Conservation (phyloP, 1,284 basidiomycete species). For the Hemileia vastatrix region DNA sequence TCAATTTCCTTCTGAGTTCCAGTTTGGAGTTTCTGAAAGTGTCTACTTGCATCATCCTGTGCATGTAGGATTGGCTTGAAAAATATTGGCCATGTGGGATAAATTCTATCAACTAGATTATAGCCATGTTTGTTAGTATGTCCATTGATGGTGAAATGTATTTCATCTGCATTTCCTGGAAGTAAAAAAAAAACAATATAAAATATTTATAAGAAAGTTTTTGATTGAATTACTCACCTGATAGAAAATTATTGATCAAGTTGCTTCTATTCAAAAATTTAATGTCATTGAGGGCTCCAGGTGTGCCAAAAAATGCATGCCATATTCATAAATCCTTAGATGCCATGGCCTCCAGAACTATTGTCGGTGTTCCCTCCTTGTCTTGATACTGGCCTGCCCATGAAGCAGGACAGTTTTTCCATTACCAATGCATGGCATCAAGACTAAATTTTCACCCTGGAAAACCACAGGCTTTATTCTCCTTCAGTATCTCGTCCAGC, state of each 20-base stretch:
- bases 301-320: not conserved
- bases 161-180: too few species aligned
- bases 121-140: too few species aligned
- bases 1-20: too few species aligned
- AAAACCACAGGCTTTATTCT: not conserved
- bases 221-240: too few species aligned
- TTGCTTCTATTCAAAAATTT: not conserved
- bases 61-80: too few species aligned
- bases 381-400: not conserved
- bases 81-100: too few species aligned
- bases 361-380: not conserved
- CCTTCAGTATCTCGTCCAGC: not conserved
- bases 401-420: not conserved
- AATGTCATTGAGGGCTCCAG: not conserved
- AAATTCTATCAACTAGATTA: too few species aligned
- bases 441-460: not conserved
- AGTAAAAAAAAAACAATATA: too few species aligned
- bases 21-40: too few species aligned
- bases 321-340: not conserved
- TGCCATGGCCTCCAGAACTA: not conserved
- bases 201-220: too few species aligned
- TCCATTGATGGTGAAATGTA: too few species aligned
- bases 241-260: not conserved
- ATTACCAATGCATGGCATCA: constrained; percentile 1
- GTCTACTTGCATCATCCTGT: too few species aligned